A percentile compares a stretch with the other conserved stretches of the same genome.
phyloP scores from a whole-genome alignment of 2,329 filamentous ascomycete genomes.

The Verticillium nubilum region DNA sequence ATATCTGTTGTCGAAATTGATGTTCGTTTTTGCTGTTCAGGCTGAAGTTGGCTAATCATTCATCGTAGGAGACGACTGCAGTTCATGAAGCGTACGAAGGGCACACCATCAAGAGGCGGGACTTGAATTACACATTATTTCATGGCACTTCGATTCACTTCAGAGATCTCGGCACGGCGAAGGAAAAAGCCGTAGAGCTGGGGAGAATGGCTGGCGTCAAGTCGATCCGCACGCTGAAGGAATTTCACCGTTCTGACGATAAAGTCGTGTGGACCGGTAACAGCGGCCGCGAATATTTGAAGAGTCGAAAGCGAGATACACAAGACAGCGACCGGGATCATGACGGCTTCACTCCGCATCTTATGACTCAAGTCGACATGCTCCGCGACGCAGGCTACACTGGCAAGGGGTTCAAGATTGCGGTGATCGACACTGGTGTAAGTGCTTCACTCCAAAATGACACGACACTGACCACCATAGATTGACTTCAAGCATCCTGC shows the following conservation, averaged over 20 bases:
- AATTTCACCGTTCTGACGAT: conserved; percentile 37
- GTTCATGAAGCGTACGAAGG: conserved; percentile 30
- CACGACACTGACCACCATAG: conserved; percentile 20
- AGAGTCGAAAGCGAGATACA: conserved; percentile 23
- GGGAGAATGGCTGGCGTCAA: conserved; percentile 38
- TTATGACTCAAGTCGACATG: conserved; percentile 53
- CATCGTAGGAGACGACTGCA: conserved; percentile 32
- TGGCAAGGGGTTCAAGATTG: conserved; percentile 48
- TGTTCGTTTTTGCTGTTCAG: neutral
- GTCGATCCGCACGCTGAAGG: conserved; percentile 40
- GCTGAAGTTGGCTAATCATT: neutral
- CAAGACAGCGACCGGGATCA: conserved; percentile 14
- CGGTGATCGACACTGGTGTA: conserved; percentile 49
- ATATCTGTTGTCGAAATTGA: too few species aligned
- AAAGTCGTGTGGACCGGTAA: conserved; percentile 38
- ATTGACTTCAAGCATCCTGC: conserved; percentile 59
- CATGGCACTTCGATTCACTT: conserved; percentile 50
- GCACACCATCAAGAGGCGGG: conserved; percentile 39
- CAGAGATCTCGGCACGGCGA: conserved; percentile 37
- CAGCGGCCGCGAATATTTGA: conserved; percentile 17
- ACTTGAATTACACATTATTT: conserved; percentile 46
- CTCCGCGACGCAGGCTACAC: conserved; percentile 40
- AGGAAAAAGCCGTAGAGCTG: conserved; percentile 34
- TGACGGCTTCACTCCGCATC: conserved; percentile 42
- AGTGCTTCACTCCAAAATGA: conserved; percentile 16